These are phyloP conservation scores for Babesia gibsoni DNA, from an alignment of 169 alveolate genomes.

Conservation along the genomic window DNA sequence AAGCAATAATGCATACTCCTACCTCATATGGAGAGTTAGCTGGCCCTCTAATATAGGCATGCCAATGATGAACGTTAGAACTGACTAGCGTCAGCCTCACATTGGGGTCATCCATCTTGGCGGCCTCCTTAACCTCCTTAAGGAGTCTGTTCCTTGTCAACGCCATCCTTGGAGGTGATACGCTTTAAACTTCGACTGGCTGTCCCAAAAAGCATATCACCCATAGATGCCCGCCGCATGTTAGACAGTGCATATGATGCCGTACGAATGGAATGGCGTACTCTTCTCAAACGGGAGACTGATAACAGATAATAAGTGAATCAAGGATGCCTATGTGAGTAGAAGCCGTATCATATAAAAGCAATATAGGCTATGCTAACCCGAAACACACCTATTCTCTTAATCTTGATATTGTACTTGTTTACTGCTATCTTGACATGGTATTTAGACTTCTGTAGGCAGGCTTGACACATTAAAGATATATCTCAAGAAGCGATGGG, in stretches of 20 bases:
- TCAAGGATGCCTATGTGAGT: neutral
- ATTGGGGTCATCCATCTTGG: slow-evolving; percentile 70
- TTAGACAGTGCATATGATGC: slow-evolving; percentile 17
- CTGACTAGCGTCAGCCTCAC: slow-evolving; percentile 38
- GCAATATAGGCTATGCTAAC: neutral
- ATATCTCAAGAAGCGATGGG: too few relatives aligned
- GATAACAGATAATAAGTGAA: neutral
- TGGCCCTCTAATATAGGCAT: slow-evolving; percentile 89
- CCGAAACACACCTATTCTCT: slow-evolving; percentile 21
- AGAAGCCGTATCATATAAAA: neutral
- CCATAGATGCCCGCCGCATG: slow-evolving; percentile 19
- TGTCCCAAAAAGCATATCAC: neutral
- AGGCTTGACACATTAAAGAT: neutral
- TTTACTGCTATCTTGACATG: neutral
- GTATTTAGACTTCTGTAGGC: slow-evolving; percentile 9
- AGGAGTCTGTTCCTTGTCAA: slow-evolving; percentile 68
- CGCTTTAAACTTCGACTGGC: neutral
- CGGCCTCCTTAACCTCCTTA: slow-evolving; percentile 74
- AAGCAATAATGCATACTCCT: neutral
- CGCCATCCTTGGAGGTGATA: slow-evolving; percentile 27
- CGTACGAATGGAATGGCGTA: slow-evolving; percentile 15
- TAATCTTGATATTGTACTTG: slow-evolving; percentile 6
- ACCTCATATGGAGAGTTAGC: slow-evolving; percentile 90
- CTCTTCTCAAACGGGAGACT: slow-evolving; percentile 21
- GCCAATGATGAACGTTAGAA: slow-evolving; percentile 74